These are phyloP conservation scores for Cladosporium sp. DNA, from an alignment of 2,329 filamentous ascomycete genomes.

Conservation along the genomic window DNA sequence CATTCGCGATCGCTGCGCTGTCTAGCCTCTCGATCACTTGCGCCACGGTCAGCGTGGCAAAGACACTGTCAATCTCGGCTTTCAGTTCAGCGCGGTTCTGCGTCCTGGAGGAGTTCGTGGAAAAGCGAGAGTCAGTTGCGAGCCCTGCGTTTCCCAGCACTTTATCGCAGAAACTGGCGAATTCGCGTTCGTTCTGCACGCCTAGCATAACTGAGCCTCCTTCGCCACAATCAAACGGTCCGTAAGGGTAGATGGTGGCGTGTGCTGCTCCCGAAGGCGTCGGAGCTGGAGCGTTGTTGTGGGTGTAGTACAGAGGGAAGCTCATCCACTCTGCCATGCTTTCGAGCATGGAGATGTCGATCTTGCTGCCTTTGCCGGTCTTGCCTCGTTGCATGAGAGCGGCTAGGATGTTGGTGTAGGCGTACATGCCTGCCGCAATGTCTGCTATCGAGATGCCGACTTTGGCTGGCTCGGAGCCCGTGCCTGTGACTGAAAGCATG, in stretches of 20 bases:
- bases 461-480: slow-evolving; percentile 42
- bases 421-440: slow-evolving; percentile 51
- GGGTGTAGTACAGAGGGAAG: slow-evolving; percentile 48
- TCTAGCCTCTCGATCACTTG: slow-evolving; percentile 44
- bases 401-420: slow-evolving; percentile 49
- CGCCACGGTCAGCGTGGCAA: slow-evolving; percentile 40
- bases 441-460: slow-evolving; percentile 54
- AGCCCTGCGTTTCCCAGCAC: slow-evolving; percentile 42
- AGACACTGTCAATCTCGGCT: neutral
- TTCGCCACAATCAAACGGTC: slow-evolving; percentile 47
- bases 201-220: slow-evolving; percentile 49
- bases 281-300: slow-evolving; percentile 39
- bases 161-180: slow-evolving; percentile 43
- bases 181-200: slow-evolving; percentile 54
- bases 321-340: slow-evolving; percentile 55
- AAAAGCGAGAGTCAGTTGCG: slow-evolving; percentile 37
- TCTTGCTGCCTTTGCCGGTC: slow-evolving; percentile 43
- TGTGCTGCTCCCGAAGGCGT: slow-evolving; percentile 47
- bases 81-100: neutral
- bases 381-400: slow-evolving; percentile 43
- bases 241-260: slow-evolving; percentile 52
- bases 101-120: neutral
- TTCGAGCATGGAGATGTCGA: slow-evolving; percentile 55
- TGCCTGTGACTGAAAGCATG: slow-evolving; percentile 50
- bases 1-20: slow-evolving; percentile 48